These are phyloP conservation scores for Fusarium virguliforme DNA, from an alignment of 2,329 filamentous ascomycete species.

Conservation along the genomic window DNA sequence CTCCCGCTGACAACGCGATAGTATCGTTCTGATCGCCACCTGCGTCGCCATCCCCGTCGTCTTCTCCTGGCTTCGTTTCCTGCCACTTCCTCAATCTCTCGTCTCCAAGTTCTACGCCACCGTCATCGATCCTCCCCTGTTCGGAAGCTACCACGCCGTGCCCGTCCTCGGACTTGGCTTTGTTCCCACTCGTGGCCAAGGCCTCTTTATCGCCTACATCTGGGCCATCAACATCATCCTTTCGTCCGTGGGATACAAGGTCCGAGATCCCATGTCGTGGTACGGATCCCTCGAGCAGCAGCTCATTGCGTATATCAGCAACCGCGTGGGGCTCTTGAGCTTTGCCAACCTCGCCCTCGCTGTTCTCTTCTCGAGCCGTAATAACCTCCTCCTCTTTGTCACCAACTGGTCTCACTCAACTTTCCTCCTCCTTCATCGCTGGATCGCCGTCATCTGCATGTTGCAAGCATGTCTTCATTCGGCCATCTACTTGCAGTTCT, in stretches of 20 bases:
- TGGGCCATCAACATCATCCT: conserved; percentile 58
- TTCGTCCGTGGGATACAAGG: conserved; percentile 51
- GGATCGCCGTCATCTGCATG: conserved; percentile 61
- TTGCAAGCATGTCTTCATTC: conserved; percentile 64
- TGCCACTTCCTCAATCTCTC: background rate
- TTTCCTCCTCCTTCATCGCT: conserved; percentile 65
- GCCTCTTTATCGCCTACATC: conserved; percentile 60
- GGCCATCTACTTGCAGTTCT: background rate
- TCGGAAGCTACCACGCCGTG: background rate
- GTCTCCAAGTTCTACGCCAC: conserved; percentile 33
- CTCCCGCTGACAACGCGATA: background rate
- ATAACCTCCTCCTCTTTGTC: conserved; percentile 64
- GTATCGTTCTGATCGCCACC: conserved; percentile 1
- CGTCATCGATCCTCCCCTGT: conserved; percentile 36
- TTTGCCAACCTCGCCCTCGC: conserved; percentile 59
- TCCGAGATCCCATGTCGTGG: conserved; percentile 51
- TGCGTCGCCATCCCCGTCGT: background rate
- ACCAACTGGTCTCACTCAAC: conserved; percentile 66
- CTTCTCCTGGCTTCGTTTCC: conserved; percentile 18
- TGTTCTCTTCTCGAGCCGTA: conserved; percentile 62
- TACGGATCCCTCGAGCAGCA: conserved; percentile 45
- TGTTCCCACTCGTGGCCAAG: conserved; percentile 59
- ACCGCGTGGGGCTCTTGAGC: conserved; percentile 59
- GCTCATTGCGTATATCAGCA: conserved; percentile 56
- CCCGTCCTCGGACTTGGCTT: conserved; percentile 41